phyloP scores from a whole-genome alignment of 2,329 filamentous ascomycete genomes.

The Colletotrichum sp. region DNA sequence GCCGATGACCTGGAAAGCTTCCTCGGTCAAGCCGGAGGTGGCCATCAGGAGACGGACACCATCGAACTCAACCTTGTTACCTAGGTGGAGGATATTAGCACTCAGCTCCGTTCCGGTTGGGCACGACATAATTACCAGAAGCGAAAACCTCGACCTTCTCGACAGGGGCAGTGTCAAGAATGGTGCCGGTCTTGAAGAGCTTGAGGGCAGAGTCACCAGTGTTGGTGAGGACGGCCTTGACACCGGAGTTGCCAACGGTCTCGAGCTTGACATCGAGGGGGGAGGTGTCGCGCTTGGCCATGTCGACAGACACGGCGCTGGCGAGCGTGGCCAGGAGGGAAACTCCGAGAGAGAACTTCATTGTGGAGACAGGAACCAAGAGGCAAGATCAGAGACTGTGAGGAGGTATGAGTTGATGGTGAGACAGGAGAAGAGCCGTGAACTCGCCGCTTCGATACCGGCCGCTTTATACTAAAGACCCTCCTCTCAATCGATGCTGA shows the following conservation, averaged over 20 bases:
- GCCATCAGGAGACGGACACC: slow-evolving; percentile 57
- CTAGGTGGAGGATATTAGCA: neutral
- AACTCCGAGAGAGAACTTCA: slow-evolving; percentile 14
- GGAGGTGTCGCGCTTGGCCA: slow-evolving; percentile 14
- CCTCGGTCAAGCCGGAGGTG: slow-evolving; percentile 47
- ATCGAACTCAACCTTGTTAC: slow-evolving; percentile 49
- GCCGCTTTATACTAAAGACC: neutral
- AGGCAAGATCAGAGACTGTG: neutral
- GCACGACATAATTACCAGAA: slow-evolving; percentile 35
- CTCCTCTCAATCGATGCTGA: neutral
- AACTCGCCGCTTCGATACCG: neutral
- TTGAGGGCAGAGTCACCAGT: slow-evolving; percentile 49
- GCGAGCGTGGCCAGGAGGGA: slow-evolving; percentile 11
- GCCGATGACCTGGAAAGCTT: slow-evolving; percentile 55
- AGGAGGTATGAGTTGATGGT: neutral
- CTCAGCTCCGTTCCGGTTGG: neutral
- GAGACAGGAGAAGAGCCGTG: neutral
- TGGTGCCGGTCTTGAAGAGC: slow-evolving; percentile 53
- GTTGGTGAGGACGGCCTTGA: slow-evolving; percentile 57
- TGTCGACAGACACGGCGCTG: slow-evolving; percentile 16
- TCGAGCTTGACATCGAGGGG: slow-evolving; percentile 46
- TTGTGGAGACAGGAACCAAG: neutral
- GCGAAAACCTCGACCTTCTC: slow-evolving; percentile 56
- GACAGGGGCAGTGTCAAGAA: slow-evolving; percentile 52
- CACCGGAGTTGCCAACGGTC: slow-evolving; percentile 48